Evolutionary conservation across 2,329 filamentous ascomycete genomes (phyloP), one percentile per base, ranked within the genome.

Genomic region (Ilyonectria mors-panacis): DNA sequence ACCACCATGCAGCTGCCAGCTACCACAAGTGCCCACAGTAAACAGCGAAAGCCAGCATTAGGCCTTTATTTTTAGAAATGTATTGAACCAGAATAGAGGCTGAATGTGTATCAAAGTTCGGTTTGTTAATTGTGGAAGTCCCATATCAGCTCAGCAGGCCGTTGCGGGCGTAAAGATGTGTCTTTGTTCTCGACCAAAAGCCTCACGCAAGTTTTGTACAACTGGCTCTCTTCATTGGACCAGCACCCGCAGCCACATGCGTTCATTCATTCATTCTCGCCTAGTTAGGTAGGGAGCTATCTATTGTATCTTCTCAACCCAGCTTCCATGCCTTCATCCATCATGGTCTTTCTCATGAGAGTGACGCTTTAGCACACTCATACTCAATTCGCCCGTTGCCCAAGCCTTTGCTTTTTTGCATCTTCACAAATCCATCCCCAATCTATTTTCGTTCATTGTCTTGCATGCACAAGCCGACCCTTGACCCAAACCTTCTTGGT

Each of bases 401-500:
- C 15, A 42, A n/a, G 15, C n/a, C 8, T 2, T 48, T 13, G 6
- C 21, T 8, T 19, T 8, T 50, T 17, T 54, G 8, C 15, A 23
- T 8, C 39, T 28, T 21, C 15, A 30, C 42, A 54, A 26, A 19
- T 9, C 2, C 39, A 12, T 28, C 10, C 21, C 21, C 35, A 19
- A 9, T 15, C 5, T 8, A 2, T 28, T 37, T 21, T 23, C 4
- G 17, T 47, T 54, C 50, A 69, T 23, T 17, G 10, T 73, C 83
- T 80, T 78, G 86, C 80, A 82, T 97, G 94, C 54, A 98, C 96
- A 79, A 97, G 80, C 70, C 90, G 83, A 3, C 96, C 96, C 78
- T 87, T 90, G 2, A 98, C 94, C 95, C 95, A 99, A 6, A 99
- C 96, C 73, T 87, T 90, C 74, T 87, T 87, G 3, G 94, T 95